A percentile compares a stretch with the other conserved stretches of the same genome.
Evolutionary conservation across 306 rosid species (phyloP).

Genomic region (Vigna reflexopilosa): DNA sequence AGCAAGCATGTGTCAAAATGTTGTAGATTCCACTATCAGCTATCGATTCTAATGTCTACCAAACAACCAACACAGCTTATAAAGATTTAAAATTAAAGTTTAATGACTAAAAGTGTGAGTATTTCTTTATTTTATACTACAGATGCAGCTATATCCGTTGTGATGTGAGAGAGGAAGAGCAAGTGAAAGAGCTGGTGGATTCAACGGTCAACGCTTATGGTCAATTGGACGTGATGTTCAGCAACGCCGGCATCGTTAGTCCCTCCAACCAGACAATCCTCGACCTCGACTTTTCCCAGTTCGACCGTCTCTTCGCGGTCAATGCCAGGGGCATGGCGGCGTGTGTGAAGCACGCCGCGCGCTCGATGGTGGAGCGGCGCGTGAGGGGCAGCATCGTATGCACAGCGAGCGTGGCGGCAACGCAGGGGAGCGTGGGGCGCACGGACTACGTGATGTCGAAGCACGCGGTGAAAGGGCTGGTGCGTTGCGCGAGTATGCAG

Average conservation of each 20-base stretch:
- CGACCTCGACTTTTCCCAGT: constrained; percentile 49
- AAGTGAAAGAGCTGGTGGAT: constrained; percentile 50
- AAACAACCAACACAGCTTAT: no score
- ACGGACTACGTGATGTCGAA: constrained; percentile 64
- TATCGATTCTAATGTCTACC: no score
- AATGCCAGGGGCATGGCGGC: constrained; percentile 56
- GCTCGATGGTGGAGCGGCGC: constrained; percentile 53
- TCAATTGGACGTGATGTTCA: constrained; percentile 64
- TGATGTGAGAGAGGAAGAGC: constrained; percentile 59
- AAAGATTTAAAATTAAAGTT: no score
- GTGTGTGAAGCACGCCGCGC: constrained; percentile 68
- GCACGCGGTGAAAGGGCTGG: constrained; percentile 69
- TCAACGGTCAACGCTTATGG: constrained; percentile 50
- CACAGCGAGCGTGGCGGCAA: constrained; percentile 56
- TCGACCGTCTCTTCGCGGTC: constrained; percentile 49
- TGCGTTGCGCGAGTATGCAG: constrained; percentile 45
- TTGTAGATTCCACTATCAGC: no score
- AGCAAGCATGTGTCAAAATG: no score
- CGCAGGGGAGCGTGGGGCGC: rapidly evolving
- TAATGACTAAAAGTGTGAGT: no score
- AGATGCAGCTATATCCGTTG: constrained; percentile 59
- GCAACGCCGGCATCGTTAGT: constrained; percentile 56
- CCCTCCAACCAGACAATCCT: constrained; percentile 43
- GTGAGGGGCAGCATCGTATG: constrained; percentile 67
- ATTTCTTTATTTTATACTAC: background rate